phyloP scores from a whole-genome alignment of 2,329 filamentous ascomycete species.

The Clarireedia paspali region DNA sequence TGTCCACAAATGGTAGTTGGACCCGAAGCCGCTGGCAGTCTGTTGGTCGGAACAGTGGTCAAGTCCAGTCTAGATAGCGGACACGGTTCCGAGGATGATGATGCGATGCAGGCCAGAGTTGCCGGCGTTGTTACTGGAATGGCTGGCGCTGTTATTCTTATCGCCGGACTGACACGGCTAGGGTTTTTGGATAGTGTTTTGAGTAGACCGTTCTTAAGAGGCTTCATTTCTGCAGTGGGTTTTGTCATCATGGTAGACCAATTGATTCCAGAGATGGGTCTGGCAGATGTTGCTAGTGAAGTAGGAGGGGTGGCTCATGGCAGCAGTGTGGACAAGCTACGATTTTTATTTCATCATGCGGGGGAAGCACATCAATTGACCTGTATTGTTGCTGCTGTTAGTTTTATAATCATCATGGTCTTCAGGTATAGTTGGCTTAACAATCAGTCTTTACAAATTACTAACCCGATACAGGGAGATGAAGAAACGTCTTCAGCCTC shows the following conservation, averaged over 20 bases:
- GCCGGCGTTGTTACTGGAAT: constrained; percentile 84
- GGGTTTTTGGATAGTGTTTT: constrained; percentile 94
- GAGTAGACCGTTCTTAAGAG: constrained; percentile 82
- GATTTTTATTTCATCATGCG: constrained; percentile 66
- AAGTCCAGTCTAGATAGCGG: constrained; percentile 67
- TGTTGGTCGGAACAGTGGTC: constrained; percentile 82
- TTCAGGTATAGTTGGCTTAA: constrained; percentile 50
- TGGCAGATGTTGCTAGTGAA: constrained; percentile 58
- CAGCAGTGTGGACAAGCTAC: constrained; percentile 77
- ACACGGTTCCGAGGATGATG: constrained; percentile 54
- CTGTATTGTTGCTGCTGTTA: constrained; percentile 64
- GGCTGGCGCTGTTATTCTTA: constrained; percentile 80
- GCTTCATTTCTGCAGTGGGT: constrained; percentile 95
- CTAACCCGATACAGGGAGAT: constrained; percentile 51
- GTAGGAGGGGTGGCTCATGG: constrained; percentile 64
- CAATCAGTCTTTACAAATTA: background rate
- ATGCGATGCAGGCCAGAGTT: constrained; percentile 65
- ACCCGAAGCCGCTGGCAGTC: constrained; percentile 86
- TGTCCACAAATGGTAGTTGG: constrained; percentile 92
- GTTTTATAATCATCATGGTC: constrained; percentile 86
- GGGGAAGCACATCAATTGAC: constrained; percentile 66
- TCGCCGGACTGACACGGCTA: constrained; percentile 75
- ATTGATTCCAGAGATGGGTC: constrained; percentile 80
- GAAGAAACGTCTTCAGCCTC: constrained; percentile 72
- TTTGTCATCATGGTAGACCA: constrained; percentile 96